A percentile compares a stretch with the other conserved stretches of the same genome.
Conservation (phyloP, 495 filamentous ascomycete genomes). For the Geopyxis carbonaria region DNA sequence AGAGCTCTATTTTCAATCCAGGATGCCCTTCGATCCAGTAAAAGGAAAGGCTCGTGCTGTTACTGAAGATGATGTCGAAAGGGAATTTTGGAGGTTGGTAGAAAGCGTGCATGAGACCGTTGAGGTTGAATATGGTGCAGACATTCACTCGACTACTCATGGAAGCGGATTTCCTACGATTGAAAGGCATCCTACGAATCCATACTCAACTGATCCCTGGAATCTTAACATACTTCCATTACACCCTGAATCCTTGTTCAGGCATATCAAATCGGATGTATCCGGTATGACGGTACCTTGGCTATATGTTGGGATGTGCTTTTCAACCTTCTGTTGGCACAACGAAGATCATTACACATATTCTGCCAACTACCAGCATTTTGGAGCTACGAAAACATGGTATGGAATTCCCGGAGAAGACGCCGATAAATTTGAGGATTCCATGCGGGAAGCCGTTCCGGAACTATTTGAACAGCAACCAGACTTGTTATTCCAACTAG, state of each 20-base stretch:
- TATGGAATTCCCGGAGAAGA: conserved; percentile 93
- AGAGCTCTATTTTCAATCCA: conserved; percentile 75
- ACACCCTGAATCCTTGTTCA: conserved; percentile 79
- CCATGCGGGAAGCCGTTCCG: conserved; percentile 87
- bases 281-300: conserved; percentile 99
- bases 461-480: conserved; percentile 96
- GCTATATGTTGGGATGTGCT: conserved; percentile 99
- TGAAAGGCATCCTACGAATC: conserved; percentile 72
- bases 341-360: conserved; percentile 98
- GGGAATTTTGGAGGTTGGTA: conserved; percentile 91
- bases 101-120: conserved; percentile 86
- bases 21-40: conserved; percentile 77
- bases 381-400: conserved; percentile 97
- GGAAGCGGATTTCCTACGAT: conserved; percentile 95
- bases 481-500: conserved; percentile 90
- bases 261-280: conserved; percentile 94
- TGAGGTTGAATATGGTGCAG: conserved; percentile 94
- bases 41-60: conserved; percentile 61
- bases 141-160: conserved; percentile 96
- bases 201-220: conserved; percentile 80
- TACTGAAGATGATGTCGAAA: conserved; percentile 89
- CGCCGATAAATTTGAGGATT: conserved; percentile 81
- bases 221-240: conserved; percentile 89
- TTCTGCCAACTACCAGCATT: conserved; percentile 97
- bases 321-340: conserved; percentile 99